Conservation (phyloP, 73 alveolate genomes). For the Tetrahymena malaccensis region DNA sequence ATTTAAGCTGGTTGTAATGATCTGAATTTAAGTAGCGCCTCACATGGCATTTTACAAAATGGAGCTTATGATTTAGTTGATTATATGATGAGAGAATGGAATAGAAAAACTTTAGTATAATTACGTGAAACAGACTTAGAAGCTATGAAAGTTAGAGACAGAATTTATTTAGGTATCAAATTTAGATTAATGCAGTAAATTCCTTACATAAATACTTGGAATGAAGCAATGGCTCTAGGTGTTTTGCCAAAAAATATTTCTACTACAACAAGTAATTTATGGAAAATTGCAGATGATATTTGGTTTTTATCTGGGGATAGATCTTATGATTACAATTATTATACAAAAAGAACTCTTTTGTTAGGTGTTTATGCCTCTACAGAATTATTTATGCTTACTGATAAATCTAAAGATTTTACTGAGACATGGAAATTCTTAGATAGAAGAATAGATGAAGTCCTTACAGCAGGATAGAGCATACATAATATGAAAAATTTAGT, state of each 20-base stretch:
- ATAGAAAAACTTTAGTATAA: slow-evolving; percentile 9
- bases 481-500: neutral
- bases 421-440: slow-evolving; percentile 69
- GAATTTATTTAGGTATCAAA: slow-evolving; percentile 21
- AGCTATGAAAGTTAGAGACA: neutral
- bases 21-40: neutral
- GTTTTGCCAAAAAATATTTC: slow-evolving; percentile 39
- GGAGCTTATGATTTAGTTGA: slow-evolving; percentile 21
- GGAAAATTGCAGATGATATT: slow-evolving; percentile 48
- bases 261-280: slow-evolving; percentile 28
- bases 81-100: slow-evolving; percentile 31
- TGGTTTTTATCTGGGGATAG: slow-evolving; percentile 74
- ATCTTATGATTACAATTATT: slow-evolving; percentile 53
- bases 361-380: slow-evolving; percentile 55
- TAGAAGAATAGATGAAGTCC: slow-evolving; percentile 21
- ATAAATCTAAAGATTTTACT: slow-evolving; percentile 29
- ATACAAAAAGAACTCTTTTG: slow-evolving; percentile 59
- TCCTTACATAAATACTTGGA: slow-evolving; percentile 61
- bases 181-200: slow-evolving; percentile 31
- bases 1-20: slow-evolving; percentile 22
- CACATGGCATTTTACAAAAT: neutral
- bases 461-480: neutral
- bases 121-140: slow-evolving; percentile 24
- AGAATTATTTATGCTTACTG: slow-evolving; percentile 67
- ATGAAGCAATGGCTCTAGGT: slow-evolving; percentile 69